phyloP scores from a whole-genome alignment of 2,329 filamentous ascomycete genomes.

The Aspergillus novofumigatus region DNA sequence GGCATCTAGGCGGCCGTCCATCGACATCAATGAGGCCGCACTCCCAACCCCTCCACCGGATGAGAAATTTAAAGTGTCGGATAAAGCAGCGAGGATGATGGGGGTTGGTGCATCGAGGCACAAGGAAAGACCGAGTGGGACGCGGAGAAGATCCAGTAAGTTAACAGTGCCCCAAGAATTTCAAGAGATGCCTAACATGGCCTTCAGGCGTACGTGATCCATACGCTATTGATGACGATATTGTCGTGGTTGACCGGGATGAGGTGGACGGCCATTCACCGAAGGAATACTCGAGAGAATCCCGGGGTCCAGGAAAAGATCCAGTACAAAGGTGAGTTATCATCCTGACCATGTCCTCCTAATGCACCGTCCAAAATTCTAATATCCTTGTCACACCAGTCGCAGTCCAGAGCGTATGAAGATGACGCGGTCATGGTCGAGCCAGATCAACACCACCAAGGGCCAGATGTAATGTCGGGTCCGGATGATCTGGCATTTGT shows the following conservation, averaged over 20 bases:
- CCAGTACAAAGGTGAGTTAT: slow-evolving; percentile 35
- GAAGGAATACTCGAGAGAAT: slow-evolving; percentile 31
- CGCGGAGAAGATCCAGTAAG: slow-evolving; percentile 46
- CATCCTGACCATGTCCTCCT: background rate
- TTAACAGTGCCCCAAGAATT: background rate
- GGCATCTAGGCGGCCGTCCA: slow-evolving; percentile 62
- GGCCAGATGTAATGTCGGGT: slow-evolving; percentile 42
- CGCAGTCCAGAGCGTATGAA: slow-evolving; percentile 31
- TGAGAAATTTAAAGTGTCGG: slow-evolving; percentile 59
- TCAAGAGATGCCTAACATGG: background rate
- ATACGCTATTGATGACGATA: slow-evolving; percentile 61
- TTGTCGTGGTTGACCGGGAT: slow-evolving; percentile 55
- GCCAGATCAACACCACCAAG: slow-evolving; percentile 43
- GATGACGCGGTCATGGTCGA: slow-evolving; percentile 56
- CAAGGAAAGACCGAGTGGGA: slow-evolving; percentile 46
- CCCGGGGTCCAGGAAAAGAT: slow-evolving; percentile 30
- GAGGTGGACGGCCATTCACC: slow-evolving; percentile 31
- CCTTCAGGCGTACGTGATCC: slow-evolving; percentile 46
- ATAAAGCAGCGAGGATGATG: slow-evolving; percentile 77
- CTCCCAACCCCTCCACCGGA: slow-evolving; percentile 71
- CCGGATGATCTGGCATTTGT: slow-evolving; percentile 51
- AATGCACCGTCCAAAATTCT: background rate
- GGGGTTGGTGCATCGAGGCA: slow-evolving; percentile 50
- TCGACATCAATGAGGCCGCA: slow-evolving; percentile 60
- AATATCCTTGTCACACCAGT: slow-evolving; percentile 18